Conservation (phyloP, 2,329 filamentous ascomycete species). For the Epichloe baconii region DNA sequence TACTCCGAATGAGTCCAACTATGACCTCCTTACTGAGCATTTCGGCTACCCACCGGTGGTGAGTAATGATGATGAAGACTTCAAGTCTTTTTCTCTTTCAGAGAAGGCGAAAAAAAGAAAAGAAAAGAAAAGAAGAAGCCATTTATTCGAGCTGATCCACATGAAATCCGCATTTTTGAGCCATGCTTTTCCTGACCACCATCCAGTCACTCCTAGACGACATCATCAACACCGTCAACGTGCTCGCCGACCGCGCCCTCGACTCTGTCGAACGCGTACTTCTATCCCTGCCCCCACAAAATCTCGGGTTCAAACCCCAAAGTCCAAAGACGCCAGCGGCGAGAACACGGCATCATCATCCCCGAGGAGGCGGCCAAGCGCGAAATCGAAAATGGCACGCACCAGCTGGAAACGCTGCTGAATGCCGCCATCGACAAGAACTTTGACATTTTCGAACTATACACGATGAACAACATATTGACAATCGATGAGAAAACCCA, state of each 20-base stretch:
- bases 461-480: constrained; percentile 75
- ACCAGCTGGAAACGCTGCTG: constrained; percentile 71
- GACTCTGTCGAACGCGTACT: constrained; percentile 79
- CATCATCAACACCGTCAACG: constrained; percentile 94
- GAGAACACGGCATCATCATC: constrained; percentile 12
- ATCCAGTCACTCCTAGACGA: constrained; percentile 82
- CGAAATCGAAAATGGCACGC: constrained; percentile 81
- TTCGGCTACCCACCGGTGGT: constrained; percentile 90
- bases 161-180: neutral
- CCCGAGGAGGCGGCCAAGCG: constrained; percentile 30
- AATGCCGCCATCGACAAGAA: constrained; percentile 73
- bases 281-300: constrained; percentile 55
- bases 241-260: constrained; percentile 79
- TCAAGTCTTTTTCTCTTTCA: neutral
- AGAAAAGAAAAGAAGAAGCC: neutral
- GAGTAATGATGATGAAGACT: constrained; percentile 22
- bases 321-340: constrained; percentile 2
- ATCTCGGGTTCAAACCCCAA: constrained; percentile 61
- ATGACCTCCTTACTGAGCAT: constrained; percentile 79
- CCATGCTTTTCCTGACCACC: neutral
- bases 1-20: constrained; percentile 31
- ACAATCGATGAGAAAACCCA: constrained; percentile 55
- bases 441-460: constrained; percentile 81
- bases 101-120: constrained; percentile 3
- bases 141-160: no score